Evolutionary conservation across 208 protist species (phyloP).

Genomic region (Trypanosoma scelopori): DNA sequence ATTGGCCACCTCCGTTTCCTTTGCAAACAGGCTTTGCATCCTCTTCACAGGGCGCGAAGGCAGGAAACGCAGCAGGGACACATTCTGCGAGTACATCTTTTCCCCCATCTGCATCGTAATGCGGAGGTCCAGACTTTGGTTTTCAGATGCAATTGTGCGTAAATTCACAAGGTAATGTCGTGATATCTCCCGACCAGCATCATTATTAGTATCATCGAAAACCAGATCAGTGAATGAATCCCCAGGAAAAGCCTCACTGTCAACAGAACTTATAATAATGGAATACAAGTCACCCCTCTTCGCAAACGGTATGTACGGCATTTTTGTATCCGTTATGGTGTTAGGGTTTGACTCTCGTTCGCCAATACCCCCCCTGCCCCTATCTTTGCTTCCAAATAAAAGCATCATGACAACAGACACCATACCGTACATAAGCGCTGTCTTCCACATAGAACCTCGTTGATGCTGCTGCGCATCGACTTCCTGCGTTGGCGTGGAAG

Average conservation of each 20-base stretch:
- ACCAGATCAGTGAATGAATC: conserved; percentile 33
- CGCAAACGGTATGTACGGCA: conserved; percentile 20
- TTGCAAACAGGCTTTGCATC: conserved; percentile 29
- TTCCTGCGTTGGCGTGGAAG: neutral
- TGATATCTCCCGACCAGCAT: conserved; percentile 7
- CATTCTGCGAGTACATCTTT: conserved; percentile 28
- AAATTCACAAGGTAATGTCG: conserved; percentile 27
- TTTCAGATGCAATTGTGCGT: conserved; percentile 14
- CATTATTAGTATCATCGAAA: too few species aligned
- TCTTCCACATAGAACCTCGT: conserved; percentile 11
- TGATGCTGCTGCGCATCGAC: neutral
- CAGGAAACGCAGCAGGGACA: conserved; percentile 36
- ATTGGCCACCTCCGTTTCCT: neutral
- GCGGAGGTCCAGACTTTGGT: conserved; percentile 25
- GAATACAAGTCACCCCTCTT: conserved; percentile 25
- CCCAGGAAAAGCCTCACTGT: conserved; percentile 17
- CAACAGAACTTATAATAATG: conserved; percentile 21
- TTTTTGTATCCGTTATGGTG: neutral
- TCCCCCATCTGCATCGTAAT: conserved; percentile 33
- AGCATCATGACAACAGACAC: conserved; percentile 1
- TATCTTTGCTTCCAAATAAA: conserved; percentile 7
- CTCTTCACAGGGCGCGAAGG: conserved; percentile 29
- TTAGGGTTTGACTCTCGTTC: neutral
- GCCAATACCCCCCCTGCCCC: neutral
- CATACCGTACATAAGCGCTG: conserved; percentile 10